These are phyloP conservation scores for Phytopythium delawarense DNA, from an alignment of 352 stramenopile species.

Conservation along the genomic window DNA sequence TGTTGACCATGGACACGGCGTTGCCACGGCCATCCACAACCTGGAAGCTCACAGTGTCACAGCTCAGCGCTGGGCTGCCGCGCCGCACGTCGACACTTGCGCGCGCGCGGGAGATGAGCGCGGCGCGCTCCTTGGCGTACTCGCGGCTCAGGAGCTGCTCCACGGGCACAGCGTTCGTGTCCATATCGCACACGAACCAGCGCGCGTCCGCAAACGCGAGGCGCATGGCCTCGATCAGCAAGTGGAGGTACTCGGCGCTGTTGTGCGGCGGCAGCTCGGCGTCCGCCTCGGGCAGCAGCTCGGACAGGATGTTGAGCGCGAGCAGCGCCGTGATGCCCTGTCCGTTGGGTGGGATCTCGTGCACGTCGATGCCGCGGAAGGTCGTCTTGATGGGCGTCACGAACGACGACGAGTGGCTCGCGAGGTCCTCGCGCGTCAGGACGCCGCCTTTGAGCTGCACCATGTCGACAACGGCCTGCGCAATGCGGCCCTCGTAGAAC, in stretches of 20 bases:
- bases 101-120: conserved; percentile 33
- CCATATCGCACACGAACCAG: conserved; percentile 80
- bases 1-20: conserved; percentile 98
- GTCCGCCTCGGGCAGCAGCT: conserved; percentile 46
- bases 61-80: conserved; percentile 59
- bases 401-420: conserved; percentile 83
- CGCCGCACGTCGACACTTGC: conserved; percentile 51
- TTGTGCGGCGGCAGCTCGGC: conserved; percentile 27
- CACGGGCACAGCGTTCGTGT: conserved; percentile 47
- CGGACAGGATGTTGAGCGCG: conserved; percentile 90
- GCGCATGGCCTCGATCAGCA: conserved; percentile 90
- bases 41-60: conserved; percentile 95
- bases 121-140: conserved; percentile 59
- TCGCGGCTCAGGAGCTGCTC: conserved; percentile 72
- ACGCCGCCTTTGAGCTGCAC: conserved; percentile 55
- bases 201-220: conserved; percentile 93
- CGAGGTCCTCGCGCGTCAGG: conserved; percentile 87
- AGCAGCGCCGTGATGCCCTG: conserved; percentile 96
- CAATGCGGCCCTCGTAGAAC: conserved; percentile 84
- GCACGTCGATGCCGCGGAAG: conserved; percentile 87
- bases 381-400: conserved; percentile 87
- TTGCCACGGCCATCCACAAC: conserved; percentile 95
- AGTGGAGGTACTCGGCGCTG: conserved; percentile 81
- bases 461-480: conserved; percentile 85
- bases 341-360: conserved; percentile 94